Evolutionary conservation across 257 asterid genomes (phyloP), one percentile per base, ranked within the genome.

Genomic region (Echites panduratus): DNA sequence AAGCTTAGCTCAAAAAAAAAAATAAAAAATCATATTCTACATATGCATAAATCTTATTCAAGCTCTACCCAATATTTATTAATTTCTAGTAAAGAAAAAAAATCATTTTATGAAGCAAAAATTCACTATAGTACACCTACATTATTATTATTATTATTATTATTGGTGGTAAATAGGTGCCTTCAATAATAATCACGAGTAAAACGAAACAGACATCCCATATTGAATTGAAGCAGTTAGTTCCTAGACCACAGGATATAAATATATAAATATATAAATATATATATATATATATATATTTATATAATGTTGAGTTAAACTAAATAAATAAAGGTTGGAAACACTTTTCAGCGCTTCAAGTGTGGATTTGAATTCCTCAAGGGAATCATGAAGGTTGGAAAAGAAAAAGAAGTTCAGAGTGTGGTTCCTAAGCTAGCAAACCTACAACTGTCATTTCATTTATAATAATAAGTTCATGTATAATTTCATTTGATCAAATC

Each of bases 341-440:
- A 53, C 45, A 16, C 67, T 62, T 62, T 32, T 32, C 67, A 62
- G 67, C 32, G 47, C 45, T 62, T 32, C 48, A 64, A 64, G 49
- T 64, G 9, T 64, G 13, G 29, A 35, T 38, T 64, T 64, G 48
- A 64, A 35, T 19, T 35, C 48, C 69, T 64, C 16, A 19, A 38
- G 49, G 49, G n/a, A 38, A 64, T 64, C 48, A 64, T 64, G 19
- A 58, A 16, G 7, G 43, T 14, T n/a, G 24, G 9, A 38, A 19
- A 64, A 38, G 5, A 3, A 38, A 64, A 38, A 64, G 17, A 4
- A 64, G n/a, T 0, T 35, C 3, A 2, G 5, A 22, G 66, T 0
- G 32, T 5, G 19, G 66, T 32, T 29, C 44, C 44, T 0, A 29
- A 61, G 47, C 68, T 63, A 61, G 12, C n/a, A 61, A 32, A 61